phyloP scores from a whole-genome alignment of 1,284 basidiomycete species.

The Puccinia novopanici region DNA sequence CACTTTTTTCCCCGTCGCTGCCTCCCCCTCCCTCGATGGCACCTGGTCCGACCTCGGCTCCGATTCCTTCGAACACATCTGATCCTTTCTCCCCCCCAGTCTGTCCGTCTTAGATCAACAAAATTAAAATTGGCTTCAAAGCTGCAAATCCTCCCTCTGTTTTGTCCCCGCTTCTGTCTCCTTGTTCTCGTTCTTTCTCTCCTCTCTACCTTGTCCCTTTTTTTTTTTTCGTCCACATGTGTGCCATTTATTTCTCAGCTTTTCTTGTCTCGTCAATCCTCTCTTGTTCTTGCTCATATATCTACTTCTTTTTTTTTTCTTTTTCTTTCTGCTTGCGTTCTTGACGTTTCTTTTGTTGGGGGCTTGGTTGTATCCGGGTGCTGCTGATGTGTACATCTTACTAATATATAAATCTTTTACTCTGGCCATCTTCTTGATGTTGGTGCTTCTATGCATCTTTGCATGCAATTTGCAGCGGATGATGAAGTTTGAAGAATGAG shows the following conservation, averaged over 20 bases:
- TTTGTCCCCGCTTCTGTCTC: no score
- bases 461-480: no score
- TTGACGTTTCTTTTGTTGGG: neutral
- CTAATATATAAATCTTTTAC: neutral
- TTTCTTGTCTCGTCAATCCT: neutral
- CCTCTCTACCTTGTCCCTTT: no score
- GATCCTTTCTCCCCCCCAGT: neutral
- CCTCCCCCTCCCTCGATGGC: slow-evolving; percentile 17
- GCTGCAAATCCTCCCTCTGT: neutral
- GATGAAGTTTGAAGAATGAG: no score
- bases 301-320: neutral
- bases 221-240: neutral
- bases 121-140: neutral
- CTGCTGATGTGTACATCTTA: no score
- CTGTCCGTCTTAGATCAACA: neutral
- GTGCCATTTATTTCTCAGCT: neutral
- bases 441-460: no score
- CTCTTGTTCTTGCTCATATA: no score
- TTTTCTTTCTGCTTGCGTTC: neutral
- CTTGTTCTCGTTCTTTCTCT: no score
- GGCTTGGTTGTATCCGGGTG: neutral
- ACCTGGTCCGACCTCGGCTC: slow-evolving; percentile 28
- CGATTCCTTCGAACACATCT: slow-evolving; percentile 18
- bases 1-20: neutral
- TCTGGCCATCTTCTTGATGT: no score